phyloP scores from a whole-genome alignment of 176 grass and related monocot genomes.

The Oryza nivara region DNA sequence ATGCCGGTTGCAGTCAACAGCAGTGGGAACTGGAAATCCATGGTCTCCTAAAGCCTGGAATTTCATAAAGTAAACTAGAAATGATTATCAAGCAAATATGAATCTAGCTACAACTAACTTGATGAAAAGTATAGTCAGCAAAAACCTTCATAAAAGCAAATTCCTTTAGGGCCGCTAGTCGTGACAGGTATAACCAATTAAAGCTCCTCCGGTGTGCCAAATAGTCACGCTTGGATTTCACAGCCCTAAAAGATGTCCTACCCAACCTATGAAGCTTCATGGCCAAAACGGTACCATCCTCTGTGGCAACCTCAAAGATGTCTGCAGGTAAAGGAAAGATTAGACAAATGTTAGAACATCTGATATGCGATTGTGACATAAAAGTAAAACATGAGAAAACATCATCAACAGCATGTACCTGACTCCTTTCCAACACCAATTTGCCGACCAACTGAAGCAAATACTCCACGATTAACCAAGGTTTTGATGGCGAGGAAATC shows the following conservation, averaged over 20 bases:
- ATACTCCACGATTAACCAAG: constrained; percentile 83
- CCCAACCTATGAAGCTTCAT: constrained; percentile 98
- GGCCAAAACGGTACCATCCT: constrained; percentile 85
- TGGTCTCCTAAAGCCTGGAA: constrained; percentile 84
- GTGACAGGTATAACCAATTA: constrained; percentile 90
- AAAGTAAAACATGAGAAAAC: not conserved
- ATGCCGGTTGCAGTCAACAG: constrained; percentile 88
- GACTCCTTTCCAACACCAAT: constrained; percentile 97
- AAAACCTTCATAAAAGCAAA: constrained; percentile 95
- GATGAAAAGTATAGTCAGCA: not conserved
- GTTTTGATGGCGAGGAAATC: constrained; percentile 98
- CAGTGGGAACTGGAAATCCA: constrained; percentile 85
- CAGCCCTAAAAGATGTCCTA: constrained; percentile 89
- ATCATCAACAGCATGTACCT: constrained; percentile 44
- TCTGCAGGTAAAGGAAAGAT: constrained; percentile 40
- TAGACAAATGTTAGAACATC: not conserved
- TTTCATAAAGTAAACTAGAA: not conserved
- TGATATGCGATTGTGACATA: not conserved
- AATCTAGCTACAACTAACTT: not conserved
- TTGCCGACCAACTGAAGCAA: constrained; percentile 82
- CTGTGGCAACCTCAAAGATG: constrained; percentile 90
- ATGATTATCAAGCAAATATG: constrained; percentile 12
- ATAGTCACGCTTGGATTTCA: constrained; percentile 98
- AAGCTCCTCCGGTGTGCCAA: constrained; percentile 75
- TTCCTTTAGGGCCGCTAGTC: constrained; percentile 86